A percentile compares a stretch with the other conserved stretches of the same genome.
Conservation (phyloP, 2,329 filamentous ascomycete species). For the Xylaria sp. region DNA sequence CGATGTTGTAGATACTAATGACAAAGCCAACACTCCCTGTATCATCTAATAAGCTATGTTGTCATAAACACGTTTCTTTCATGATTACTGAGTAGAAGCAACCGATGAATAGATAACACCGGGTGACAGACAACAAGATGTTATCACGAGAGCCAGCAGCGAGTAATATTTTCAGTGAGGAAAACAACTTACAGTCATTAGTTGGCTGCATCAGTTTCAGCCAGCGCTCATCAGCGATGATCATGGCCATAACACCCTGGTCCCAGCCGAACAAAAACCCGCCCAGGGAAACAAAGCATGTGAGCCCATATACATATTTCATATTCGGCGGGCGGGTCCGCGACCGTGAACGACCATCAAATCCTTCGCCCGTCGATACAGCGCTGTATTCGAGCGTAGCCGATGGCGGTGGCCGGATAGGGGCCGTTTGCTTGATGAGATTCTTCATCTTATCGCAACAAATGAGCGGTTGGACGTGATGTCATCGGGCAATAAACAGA, state of each 20-base stretch:
- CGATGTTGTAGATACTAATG: constrained; percentile 50
- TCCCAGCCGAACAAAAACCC: constrained; percentile 50
- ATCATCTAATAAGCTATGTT: constrained; percentile 7
- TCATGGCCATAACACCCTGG: constrained; percentile 50
- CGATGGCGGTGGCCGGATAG: constrained; percentile 39
- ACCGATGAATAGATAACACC: not conserved
- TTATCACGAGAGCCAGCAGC: not conserved
- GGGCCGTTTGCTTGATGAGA: constrained; percentile 46
- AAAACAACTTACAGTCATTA: constrained; percentile 42
- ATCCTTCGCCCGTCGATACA: constrained; percentile 15
- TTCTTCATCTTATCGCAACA: constrained; percentile 32
- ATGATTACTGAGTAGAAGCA: too few relatives aligned
- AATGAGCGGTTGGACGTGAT: not conserved
- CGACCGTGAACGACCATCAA: not conserved
- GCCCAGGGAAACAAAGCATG: constrained; percentile 46
- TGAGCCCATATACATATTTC: constrained; percentile 48
- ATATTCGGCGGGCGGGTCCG: constrained; percentile 44
- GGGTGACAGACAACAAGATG: not conserved
- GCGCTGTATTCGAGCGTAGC: constrained; percentile 16
- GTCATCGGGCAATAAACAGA: not conserved
- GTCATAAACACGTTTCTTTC: not conserved
- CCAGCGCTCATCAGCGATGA: constrained; percentile 49
- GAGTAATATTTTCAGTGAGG: not conserved
- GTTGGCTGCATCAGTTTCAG: constrained; percentile 46
- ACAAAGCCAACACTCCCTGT: constrained; percentile 48